A percentile compares a stretch with the other conserved stretches of the same genome.
Conservation (phyloP, 2,329 filamentous ascomycete species). For the Talaromyces pinophilus region DNA sequence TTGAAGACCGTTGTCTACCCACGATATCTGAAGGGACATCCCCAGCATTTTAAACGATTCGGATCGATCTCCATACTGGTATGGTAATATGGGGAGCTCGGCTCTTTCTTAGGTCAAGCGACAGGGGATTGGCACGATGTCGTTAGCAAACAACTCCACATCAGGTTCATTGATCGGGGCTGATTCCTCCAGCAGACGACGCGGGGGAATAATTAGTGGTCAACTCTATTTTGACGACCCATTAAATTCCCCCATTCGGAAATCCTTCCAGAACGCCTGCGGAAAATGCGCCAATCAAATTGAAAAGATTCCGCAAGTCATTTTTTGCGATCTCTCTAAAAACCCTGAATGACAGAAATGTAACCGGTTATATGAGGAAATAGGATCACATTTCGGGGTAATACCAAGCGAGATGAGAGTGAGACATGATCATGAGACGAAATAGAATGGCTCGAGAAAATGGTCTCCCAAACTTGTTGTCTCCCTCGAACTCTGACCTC, state of each 20-base stretch:
- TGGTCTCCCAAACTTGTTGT: neutral
- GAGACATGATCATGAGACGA: neutral
- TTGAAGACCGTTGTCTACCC: neutral
- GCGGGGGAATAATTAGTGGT: neutral
- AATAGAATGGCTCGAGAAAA: neutral
- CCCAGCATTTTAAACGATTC: neutral
- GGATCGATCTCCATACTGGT: neutral
- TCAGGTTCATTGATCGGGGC: neutral
- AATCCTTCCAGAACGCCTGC: neutral
- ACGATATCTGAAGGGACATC: neutral
- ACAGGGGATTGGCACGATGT: neutral
- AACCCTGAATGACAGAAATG: neutral
- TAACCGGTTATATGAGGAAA: neutral
- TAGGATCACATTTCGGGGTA: neutral
- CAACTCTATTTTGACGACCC: neutral
- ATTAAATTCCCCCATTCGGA: neutral
- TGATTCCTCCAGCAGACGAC: neutral
- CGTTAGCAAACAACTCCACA: neutral
- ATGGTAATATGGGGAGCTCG: neutral
- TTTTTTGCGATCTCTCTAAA: neutral
- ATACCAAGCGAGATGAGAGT: neutral
- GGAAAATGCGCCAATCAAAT: neutral
- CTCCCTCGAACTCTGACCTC: neutral
- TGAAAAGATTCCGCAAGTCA: neutral
- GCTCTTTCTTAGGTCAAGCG: neutral